Evolutionary conservation across 805 yeast genomes (phyloP), one percentile per base, ranked within the genome.

Genomic region (Ogataea saltuana): DNA sequence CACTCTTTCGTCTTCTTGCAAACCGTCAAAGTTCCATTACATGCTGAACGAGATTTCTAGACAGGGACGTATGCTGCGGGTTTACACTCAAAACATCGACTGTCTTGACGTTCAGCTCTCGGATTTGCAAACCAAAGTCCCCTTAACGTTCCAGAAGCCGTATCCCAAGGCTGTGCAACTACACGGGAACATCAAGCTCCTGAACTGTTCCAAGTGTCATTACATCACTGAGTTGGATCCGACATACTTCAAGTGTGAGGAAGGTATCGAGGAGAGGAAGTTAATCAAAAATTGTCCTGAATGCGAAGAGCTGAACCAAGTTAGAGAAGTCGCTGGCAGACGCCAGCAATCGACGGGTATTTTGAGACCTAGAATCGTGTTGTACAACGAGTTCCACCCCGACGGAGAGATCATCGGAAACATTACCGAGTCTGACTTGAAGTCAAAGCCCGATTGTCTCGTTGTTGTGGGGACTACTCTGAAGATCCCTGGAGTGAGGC

Each of bases 61-160:
- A 13, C 81, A 81, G 44, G 80, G 80, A 26, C 73, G 89, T 55
- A 67, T 89, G 26, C 67, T 80, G 45, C 69, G 96, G 53, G 70
- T 89, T 44, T 89, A 89, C 60, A 87, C 96, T 0, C 97, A 89
- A 58, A 89, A 89, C 58, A 87, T 89, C 45, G 97, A 89, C 64
- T 78, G 88, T 36, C 68, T 89, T 37, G 97, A 89, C 55, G 66
- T 76, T 9, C 74, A 76, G 52, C 74, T 85, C 26, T 62, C 74
- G 1, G 51, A 71, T 45, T 59, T 83, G 42, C 62, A 63, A 19
- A 78, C 85, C 0, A 62, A 66, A 19, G 70, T 71, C 1, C 85
- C 86, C 1, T 63, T 81, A 22, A 64, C 58, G 12, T 51, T 55
- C 28, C 52, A 46, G 61, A 55, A 50, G 21, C 59, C 60, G 3